Percentiles rank a stretch among this genome's conserved stretches.
Conservation (phyloP, 306 rosid genomes). For the Astragalus glycyphyllos region DNA sequence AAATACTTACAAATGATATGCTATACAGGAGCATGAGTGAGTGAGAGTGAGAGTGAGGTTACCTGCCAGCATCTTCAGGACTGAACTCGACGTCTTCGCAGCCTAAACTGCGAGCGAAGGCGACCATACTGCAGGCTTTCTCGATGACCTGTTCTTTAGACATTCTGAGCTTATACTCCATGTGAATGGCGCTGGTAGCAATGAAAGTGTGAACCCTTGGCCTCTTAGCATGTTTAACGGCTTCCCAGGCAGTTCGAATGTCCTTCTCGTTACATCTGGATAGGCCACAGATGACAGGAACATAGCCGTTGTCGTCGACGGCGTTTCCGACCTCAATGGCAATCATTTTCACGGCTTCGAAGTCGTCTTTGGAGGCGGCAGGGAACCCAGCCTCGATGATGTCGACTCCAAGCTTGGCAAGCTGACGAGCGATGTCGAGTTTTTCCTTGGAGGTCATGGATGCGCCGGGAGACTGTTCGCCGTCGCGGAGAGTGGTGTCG, state of each 20-base stretch:
- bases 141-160: slow-evolving; percentile 69
- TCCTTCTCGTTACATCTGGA: slow-evolving; percentile 87
- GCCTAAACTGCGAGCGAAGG: slow-evolving; percentile 83
- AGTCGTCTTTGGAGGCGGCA: slow-evolving; percentile 82
- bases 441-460: slow-evolving; percentile 90
- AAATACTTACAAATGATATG: not conserved
- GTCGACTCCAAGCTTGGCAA: slow-evolving; percentile 87
- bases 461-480: slow-evolving; percentile 99
- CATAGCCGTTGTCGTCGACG: slow-evolving; percentile 69
- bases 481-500: slow-evolving; percentile 98
- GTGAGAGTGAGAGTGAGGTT: not conserved
- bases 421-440: slow-evolving; percentile 86
- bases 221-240: slow-evolving; percentile 78
- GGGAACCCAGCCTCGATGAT: slow-evolving; percentile 96
- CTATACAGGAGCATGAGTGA: no score
- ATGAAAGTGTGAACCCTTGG: slow-evolving; percentile 90
- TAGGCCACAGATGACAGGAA: slow-evolving; percentile 89
- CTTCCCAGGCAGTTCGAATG: slow-evolving; percentile 89
- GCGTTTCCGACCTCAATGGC: slow-evolving; percentile 82
- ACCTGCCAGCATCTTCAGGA: slow-evolving; percentile 98
- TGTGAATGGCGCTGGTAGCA: slow-evolving; percentile 88
- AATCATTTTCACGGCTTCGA: slow-evolving; percentile 75
- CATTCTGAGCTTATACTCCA: slow-evolving; percentile 86
- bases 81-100: slow-evolving; percentile 91
- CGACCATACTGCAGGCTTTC: slow-evolving; percentile 78